Evolutionary conservation across 106 monocot species (phyloP).

Genomic region (Allium sativum): DNA sequence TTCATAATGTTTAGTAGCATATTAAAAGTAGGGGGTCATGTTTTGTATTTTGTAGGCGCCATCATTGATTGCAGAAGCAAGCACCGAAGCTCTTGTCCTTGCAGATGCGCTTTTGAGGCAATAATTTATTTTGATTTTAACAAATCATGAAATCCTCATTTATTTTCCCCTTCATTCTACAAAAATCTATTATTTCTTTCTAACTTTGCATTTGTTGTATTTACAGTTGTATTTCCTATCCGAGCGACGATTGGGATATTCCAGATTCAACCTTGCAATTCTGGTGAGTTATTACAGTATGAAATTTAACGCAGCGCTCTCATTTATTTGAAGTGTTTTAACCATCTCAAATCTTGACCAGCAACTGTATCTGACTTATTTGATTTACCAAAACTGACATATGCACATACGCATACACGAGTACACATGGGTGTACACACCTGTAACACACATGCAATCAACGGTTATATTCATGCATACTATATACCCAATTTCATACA

Average conservation of each 20-base stretch:
- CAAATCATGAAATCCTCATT: neutral
- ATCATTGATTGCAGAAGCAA: slow-evolving; percentile 75
- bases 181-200: neutral
- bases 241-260: slow-evolving; percentile 88
- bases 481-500: no score
- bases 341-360: no score
- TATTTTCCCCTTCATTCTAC: no score
- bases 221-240: slow-evolving; percentile 75
- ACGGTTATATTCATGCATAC: no score
- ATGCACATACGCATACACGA: no score
- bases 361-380: no score
- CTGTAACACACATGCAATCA: no score
- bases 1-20: neutral
- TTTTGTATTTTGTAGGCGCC: slow-evolving; percentile 44
- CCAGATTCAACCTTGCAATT: slow-evolving; percentile 87
- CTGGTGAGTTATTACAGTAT: slow-evolving; percentile 41
- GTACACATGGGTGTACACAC: no score
- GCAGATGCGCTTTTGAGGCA: slow-evolving; percentile 77
- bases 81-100: slow-evolving; percentile 72
- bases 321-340: no score
- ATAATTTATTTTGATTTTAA: slow-evolving; percentile 6
- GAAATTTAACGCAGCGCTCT: no score
- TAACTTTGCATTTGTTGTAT: neutral
- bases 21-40: neutral
- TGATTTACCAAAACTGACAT: no score